Conservation (phyloP, 2,329 filamentous ascomycete species). For the Epichloe sylvatica region DNA sequence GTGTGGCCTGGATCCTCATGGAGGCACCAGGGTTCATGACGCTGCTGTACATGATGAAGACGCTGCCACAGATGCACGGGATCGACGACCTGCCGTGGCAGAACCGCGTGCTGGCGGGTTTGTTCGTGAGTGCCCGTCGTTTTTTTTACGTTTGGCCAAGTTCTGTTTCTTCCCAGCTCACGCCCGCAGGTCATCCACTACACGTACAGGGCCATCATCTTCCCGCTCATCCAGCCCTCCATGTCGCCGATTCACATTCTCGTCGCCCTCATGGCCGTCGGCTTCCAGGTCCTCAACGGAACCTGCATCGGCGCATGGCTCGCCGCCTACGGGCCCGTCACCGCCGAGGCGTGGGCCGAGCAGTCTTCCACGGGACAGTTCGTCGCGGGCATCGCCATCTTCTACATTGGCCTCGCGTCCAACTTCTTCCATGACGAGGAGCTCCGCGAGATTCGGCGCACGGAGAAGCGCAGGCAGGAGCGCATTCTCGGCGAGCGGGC, state of each 20-base stretch:
- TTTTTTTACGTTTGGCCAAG: neutral
- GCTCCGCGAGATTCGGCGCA: slow-evolving; percentile 70
- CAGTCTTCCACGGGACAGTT: slow-evolving; percentile 33
- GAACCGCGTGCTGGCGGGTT: slow-evolving; percentile 59
- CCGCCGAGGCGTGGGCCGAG: slow-evolving; percentile 34
- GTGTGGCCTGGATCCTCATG: slow-evolving; percentile 78
- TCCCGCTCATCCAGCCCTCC: slow-evolving; percentile 70
- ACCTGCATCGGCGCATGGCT: slow-evolving; percentile 68
- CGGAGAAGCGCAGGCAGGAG: slow-evolving; percentile 46
- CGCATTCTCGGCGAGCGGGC: slow-evolving; percentile 20
- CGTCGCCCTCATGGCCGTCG: slow-evolving; percentile 49
- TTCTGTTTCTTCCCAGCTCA: neutral
- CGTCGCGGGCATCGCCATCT: slow-evolving; percentile 55
- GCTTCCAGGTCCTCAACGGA: slow-evolving; percentile 73
- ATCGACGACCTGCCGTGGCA: slow-evolving; percentile 55
- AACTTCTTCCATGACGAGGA: slow-evolving; percentile 89
- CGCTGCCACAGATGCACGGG: slow-evolving; percentile 45
- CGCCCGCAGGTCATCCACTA: slow-evolving; percentile 61
- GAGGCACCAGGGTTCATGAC: slow-evolving; percentile 66
- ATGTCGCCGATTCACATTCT: slow-evolving; percentile 77
- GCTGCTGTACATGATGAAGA: slow-evolving; percentile 65
- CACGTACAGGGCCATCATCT: slow-evolving; percentile 72
- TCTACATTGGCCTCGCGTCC: slow-evolving; percentile 58
- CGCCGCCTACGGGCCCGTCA: slow-evolving; percentile 61
- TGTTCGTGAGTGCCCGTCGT: slow-evolving; percentile 38